Conservation (phyloP, 306 rosid genomes). For the Casuarina equisetifolia region DNA sequence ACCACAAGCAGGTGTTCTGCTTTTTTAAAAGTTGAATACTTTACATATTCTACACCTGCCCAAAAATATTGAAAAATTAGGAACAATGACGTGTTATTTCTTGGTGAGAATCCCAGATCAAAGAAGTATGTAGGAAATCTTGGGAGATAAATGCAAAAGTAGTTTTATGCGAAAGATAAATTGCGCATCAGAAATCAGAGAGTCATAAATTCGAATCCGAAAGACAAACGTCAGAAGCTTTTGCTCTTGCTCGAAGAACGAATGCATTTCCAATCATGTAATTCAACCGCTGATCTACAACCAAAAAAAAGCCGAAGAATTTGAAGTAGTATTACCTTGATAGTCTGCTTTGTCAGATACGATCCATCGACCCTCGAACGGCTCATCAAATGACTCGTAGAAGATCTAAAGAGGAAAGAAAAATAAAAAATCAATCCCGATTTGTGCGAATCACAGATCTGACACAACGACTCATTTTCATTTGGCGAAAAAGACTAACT, state of each 20-base stretch:
- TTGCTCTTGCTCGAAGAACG: neutral
- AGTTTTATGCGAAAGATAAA: too few relatives aligned
- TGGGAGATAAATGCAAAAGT: too few relatives aligned
- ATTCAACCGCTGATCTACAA: neutral
- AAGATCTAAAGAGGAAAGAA: slow-evolving; percentile 45
- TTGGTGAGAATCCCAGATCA: too few relatives aligned
- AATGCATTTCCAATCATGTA: neutral
- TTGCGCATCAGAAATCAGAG: too few relatives aligned
- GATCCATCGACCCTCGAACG: slow-evolving; percentile 77
- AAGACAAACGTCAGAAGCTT: neutral
- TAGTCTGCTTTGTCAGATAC: slow-evolving; percentile 70
- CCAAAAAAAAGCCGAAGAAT: neutral
- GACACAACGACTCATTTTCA: neutral
- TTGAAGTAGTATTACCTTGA: slow-evolving; percentile 39
- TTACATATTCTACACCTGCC: neutral
- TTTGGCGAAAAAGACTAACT: neutral
- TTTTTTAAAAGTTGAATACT: neutral
- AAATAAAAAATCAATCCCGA: slow-evolving; percentile 7
- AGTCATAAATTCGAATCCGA: too few relatives aligned
- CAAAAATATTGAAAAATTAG: too few relatives aligned
- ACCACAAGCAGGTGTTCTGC: neutral
- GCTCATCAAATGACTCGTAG: slow-evolving; percentile 82
- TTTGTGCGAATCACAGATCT: slow-evolving; percentile 18
- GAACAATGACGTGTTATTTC: too few relatives aligned
- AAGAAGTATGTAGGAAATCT: too few relatives aligned